Evolutionary conservation across 352 stramenopile genomes (phyloP), one percentile per base, ranked within the genome.

Genomic region (Elongisporangium undulatum): DNA sequence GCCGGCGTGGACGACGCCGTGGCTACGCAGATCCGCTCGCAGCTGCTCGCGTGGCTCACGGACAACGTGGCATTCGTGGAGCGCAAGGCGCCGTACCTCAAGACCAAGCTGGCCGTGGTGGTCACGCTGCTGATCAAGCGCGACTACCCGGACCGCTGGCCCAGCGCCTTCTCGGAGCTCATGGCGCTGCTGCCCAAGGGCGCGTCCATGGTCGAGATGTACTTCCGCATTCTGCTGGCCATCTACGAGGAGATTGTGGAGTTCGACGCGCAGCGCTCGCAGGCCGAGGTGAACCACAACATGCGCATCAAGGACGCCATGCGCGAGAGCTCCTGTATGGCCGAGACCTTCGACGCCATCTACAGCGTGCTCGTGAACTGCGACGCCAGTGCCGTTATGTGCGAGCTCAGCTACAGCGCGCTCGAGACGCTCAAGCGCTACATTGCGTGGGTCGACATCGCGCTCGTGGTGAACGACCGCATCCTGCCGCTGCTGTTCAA

Each of bases 231-330:
- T 51, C 67, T 97, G n/a, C 75, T 86, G 53, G 84, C 85, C 6
- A 92, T 96, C 49, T 92, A 96, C 64, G 89, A 96, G 61, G 91
- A 97, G 62, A 95, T 97, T 56, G 91, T 96, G 59, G 80, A 90
- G 62, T 95, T 96, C 61, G 79, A 96, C 64, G 72, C 82, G 26
- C 72, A 85, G 57, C 71, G 79, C 6, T 85, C 80, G 19, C 66
- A 74, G 7, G 63, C 71, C 49, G 83, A 94, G 50, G 72, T 82
- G 10, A 68, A 69, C 7, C 72, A 75, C 53, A 95, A 94, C 69
- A 94, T 93, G 80, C 74, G 72, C 55, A 92, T 96, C 58, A 96
- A 96, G 55, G 87, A 96, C 61, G 85, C 87, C 4, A 95, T 96
- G 85, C 79, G 87, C 9, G 79, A 92, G 67, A 84, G 76, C 49